These are phyloP conservation scores for Microsporum canis DNA, from an alignment of 2,329 filamentous ascomycete genomes.

Conservation along the genomic window DNA sequence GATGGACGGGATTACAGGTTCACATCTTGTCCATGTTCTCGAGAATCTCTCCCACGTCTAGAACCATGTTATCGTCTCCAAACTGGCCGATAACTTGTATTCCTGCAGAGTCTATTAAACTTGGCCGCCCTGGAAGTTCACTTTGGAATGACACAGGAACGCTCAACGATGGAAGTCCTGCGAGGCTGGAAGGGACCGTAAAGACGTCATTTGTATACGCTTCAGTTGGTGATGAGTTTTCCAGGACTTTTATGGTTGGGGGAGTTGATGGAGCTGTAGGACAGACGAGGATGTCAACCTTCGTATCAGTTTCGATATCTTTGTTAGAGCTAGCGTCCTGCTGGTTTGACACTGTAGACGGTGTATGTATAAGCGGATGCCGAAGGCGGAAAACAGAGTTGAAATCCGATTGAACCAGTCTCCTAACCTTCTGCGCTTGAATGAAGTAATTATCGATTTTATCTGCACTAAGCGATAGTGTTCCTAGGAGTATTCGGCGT, in stretches of 20 bases:
- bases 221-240: constrained; percentile 44
- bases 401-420: constrained; percentile 77
- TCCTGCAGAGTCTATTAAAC: constrained; percentile 23
- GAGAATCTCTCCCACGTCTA: constrained; percentile 29
- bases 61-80: constrained; percentile 35
- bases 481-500: constrained; percentile 74
- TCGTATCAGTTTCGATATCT: constrained; percentile 23
- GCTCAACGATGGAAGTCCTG: constrained; percentile 78
- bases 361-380: constrained; percentile 49
- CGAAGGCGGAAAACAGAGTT: constrained; percentile 59
- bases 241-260: constrained; percentile 51
- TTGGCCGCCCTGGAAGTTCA: neutral
- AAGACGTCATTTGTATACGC: constrained; percentile 90
- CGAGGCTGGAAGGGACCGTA: constrained; percentile 86
- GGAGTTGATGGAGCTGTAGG: constrained; percentile 74
- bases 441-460: constrained; percentile 96
- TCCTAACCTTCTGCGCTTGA: constrained; percentile 77
- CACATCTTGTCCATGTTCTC: constrained; percentile 15
- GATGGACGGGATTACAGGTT: neutral
- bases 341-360: neutral
- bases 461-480: constrained; percentile 78
- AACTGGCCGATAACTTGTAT: constrained; percentile 40
- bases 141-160: constrained; percentile 46
- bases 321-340: neutral
- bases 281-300: constrained; percentile 73